Percentiles rank a stretch among this genome's conserved stretches.
Conservation (phyloP, 768 basidiomycete genomes). For the Thelephora aurantiotincta region DNA sequence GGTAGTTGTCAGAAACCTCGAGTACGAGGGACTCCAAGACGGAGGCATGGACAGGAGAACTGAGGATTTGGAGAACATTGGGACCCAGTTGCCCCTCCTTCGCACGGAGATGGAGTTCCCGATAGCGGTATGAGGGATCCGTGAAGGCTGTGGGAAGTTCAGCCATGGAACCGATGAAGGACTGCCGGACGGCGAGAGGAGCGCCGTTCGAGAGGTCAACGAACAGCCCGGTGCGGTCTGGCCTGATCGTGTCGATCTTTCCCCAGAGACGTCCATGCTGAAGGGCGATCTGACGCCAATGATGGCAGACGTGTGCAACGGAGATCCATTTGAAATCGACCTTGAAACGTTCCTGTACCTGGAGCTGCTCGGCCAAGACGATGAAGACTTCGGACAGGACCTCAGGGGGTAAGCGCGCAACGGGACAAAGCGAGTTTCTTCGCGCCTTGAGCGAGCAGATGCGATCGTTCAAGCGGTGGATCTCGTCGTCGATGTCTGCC, state of each 20-base stretch:
- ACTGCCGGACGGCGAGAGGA: conserved; percentile 1
- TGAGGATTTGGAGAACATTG: neutral
- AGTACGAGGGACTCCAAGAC: conserved; percentile 3
- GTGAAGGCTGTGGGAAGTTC: neutral
- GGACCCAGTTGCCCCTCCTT: neutral
- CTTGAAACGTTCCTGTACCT: neutral
- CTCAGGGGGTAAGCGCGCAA: conserved; percentile 3
- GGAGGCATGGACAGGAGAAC: neutral
- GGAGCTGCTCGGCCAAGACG: neutral
- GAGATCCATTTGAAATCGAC: neutral
- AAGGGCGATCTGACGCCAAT: conserved; percentile 4
- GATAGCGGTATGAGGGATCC: neutral
- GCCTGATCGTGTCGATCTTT: neutral
- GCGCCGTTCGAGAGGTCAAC: conserved; percentile 1
- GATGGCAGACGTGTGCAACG: conserved; percentile 3
- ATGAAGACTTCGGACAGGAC: conserved; percentile 5
- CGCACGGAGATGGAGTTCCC: neutral
- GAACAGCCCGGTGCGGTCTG: neutral
- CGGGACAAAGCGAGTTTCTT: conserved; percentile 3
- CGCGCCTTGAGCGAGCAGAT: neutral
- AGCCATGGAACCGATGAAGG: neutral
- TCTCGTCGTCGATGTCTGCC: conserved; percentile 1
- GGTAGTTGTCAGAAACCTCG: neutral
- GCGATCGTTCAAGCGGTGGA: neutral
- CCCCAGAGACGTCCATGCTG: conserved; percentile 2